Base-by-base conservation (phyloP, 169 alveolate species). In the Plasmodium knowlesi region DNA sequence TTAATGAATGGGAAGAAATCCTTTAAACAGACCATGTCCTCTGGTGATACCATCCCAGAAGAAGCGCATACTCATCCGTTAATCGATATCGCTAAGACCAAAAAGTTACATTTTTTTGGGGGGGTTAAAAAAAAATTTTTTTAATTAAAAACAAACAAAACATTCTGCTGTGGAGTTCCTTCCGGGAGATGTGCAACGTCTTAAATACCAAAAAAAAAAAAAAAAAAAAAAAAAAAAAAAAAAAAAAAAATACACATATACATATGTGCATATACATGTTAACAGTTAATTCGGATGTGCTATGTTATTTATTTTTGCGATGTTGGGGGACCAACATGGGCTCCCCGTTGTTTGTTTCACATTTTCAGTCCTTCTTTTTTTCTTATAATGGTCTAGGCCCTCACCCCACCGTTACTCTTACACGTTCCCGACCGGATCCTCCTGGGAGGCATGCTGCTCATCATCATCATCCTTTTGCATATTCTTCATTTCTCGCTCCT, bases 401-500 rank as follows among this genome's bases (percentile, higher is more conserved):
- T 54, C 39, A 39, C 76, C 71, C 53, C 14, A 16, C 12, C 2
- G 28, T 19, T 72, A 50, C 57, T 46, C 57, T 46, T 46, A n/a
- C 57, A 32, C 39, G 39, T 32, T 32, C 39, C 39, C 39, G 5
- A 46, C 57, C 57, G 0, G 9, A 46, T 12, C 57, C 19, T 46
- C 57, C 57, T 46, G 57, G 57, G 19, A 12, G 12, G 19, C 57
- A 12, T 46, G 19, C 25, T 81, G 43, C 9, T 61, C 88, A 28
- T 73, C 43, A 28, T 73, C 43, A 28, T 32, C 70, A n/a, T 70
- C 81, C 53, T 53, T 82, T 82, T 28, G 43, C 80, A 22, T 54
- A 84, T 83, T 83, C 83, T 92, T 84, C 86, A 83, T 92, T 78
- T 96, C 98, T 70, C 98, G 89, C 70, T 97, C 99, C 71, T 96